Evolutionary conservation across 2,329 filamentous ascomycete genomes (phyloP).

Genomic region (Stemphylium vesicarium): DNA sequence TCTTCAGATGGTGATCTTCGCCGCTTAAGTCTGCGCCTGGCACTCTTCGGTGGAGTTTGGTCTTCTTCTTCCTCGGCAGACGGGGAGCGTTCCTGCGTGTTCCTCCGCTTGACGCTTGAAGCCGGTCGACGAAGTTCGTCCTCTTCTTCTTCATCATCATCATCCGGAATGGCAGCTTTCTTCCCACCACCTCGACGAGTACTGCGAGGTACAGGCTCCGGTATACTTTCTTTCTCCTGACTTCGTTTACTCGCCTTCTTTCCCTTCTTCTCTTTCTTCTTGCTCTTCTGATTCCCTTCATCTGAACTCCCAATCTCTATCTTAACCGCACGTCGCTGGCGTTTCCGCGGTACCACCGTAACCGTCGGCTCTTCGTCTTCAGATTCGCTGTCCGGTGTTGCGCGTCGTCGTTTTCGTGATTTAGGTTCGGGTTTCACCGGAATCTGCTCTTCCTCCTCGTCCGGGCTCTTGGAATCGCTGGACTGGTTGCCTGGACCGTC

Average conservation of each 20-base stretch:
- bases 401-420: constrained; percentile 28
- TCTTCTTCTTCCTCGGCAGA: constrained; percentile 11
- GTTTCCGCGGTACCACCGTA: constrained; percentile 21
- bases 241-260: background rate
- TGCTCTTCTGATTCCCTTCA: constrained; percentile 3
- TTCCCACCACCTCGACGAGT: constrained; percentile 11
- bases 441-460: constrained; percentile 16
- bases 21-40: constrained; percentile 9
- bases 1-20: constrained; percentile 10
- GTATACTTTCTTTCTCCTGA: background rate
- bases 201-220: constrained; percentile 7
- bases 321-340: constrained; percentile 7
- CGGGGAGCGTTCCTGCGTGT: background rate
- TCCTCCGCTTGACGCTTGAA: background rate
- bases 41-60: constrained; percentile 8
- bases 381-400: constrained; percentile 7
- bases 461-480: constrained; percentile 14
- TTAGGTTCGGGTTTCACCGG: constrained; percentile 3
- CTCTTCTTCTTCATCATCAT: constrained; percentile 5
- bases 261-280: background rate
- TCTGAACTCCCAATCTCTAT: constrained; percentile 4
- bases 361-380: constrained; percentile 15
- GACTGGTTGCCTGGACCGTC: constrained; percentile 26
- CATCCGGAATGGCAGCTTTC: constrained; percentile 7
- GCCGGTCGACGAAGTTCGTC: constrained; percentile 5